Percentiles rank a stretch among this genome's conserved stretches.
Conservation (phyloP, 495 filamentous ascomycete species). For the Tuber umbilicatum region DNA sequence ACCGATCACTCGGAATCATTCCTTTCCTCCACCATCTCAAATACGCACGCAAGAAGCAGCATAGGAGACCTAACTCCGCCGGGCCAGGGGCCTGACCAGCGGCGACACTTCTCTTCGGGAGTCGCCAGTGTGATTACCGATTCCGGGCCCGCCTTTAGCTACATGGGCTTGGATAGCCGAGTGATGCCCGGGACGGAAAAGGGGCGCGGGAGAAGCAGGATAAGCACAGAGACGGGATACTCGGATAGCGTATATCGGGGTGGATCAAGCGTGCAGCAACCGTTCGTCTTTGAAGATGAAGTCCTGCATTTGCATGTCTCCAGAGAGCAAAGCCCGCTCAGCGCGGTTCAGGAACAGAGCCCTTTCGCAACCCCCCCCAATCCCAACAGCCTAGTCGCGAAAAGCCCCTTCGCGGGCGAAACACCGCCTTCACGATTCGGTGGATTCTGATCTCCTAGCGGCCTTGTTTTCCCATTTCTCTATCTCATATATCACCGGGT, state of each 20-base stretch:
- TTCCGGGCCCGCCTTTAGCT: background rate
- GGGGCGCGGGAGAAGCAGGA: slow-evolving; percentile 4
- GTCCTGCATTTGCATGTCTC: slow-evolving; percentile 8
- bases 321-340: background rate
- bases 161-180: background rate
- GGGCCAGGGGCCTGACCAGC: background rate
- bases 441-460: background rate
- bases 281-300: slow-evolving; percentile 7
- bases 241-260: slow-evolving; percentile 30
- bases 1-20: slow-evolving; percentile 2
- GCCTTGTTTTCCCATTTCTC: background rate
- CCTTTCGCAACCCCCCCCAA: background rate
- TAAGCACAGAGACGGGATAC: slow-evolving; percentile 32
- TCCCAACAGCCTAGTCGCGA: background rate
- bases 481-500: background rate
- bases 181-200: background rate
- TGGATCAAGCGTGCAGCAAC: background rate
- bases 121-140: background rate
- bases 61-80: background rate
- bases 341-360: background rate
- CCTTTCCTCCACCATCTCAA: slow-evolving; percentile 5
- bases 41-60: background rate
- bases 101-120: background rate
- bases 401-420: background rate
- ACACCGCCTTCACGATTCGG: background rate